Conservation (phyloP, 495 filamentous ascomycete genomes). For the Penicillium crystallinum region DNA sequence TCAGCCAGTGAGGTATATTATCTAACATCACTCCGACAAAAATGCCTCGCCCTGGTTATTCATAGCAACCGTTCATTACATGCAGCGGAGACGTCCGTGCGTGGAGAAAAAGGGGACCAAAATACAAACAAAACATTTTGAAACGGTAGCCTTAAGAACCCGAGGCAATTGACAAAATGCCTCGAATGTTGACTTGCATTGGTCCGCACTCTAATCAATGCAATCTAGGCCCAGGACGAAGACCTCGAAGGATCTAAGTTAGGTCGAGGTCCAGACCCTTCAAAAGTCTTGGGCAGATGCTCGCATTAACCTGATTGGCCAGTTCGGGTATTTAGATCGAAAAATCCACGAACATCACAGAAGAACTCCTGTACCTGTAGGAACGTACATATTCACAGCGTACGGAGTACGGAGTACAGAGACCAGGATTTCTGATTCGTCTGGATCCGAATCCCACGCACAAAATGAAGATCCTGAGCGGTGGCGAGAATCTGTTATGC, state of each 20-base stretch:
- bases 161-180: background rate
- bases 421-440: background rate
- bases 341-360: background rate
- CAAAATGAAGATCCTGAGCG: background rate
- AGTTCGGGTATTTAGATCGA: background rate
- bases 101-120: background rate
- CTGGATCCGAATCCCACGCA: background rate
- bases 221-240: background rate
- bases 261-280: background rate
- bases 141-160: background rate
- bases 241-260: background rate
- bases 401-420: too few relatives aligned
- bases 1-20: too few relatives aligned
- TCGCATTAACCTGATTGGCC: background rate
- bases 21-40: background rate
- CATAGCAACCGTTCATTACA: background rate
- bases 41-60: background rate
- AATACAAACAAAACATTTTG: background rate
- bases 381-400: too few relatives aligned
- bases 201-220: background rate
- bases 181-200: conserved; percentile 1
- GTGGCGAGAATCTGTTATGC: conserved; percentile 1
- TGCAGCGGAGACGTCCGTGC: conserved; percentile 1
- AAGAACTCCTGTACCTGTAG: too few relatives aligned
- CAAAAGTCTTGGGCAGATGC: background rate